Base-by-base conservation (phyloP, 768 basidiomycete species). In the Boletus fagicola region DNA sequence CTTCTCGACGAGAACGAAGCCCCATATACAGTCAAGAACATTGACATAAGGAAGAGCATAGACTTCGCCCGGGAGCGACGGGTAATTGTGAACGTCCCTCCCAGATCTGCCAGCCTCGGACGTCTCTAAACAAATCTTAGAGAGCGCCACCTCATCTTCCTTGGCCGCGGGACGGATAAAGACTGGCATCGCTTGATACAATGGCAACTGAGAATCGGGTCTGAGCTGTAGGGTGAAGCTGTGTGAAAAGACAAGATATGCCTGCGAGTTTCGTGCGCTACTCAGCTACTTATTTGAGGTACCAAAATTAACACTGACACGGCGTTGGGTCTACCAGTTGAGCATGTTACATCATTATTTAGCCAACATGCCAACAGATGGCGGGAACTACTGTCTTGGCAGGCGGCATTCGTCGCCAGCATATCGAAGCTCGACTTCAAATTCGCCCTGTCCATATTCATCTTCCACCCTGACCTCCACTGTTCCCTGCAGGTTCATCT, bases 1-100 rank as follows among this genome's bases (percentile, higher is more conserved):
- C 47, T 73, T 71, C 46, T 86, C 83, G 42, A 82, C 84, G 67
- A 93, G 72, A 42, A 92, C 88, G 68, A 88, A 92, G 12, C 81
- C 88, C 80, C 83, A 90, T 24, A 85, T 84, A 52, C 65, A 62
- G 7, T 74, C 78, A n/a, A 83, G 80, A 16, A 87, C 72, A 52
- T 83, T 82, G 56, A 88, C 78, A 70, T 92, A 92, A 2, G 90
- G 90, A 46, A 89, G 80, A 4, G 90, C 85, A 65, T 85, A 92
- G 43, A 87, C 76, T 43, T 90, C 77, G 6, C 90, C 88, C 12
- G 83, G 85, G 35, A 91, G 82, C 61, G 87, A 85, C 13, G 75
- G 75, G 62, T 77, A 79, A 40, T 82, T 80, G 72, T 90, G 86
- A 30, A 84, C 74, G 38, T 63, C 63, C 68, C 84, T 83, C 38